Evolutionary conservation across 768 basidiomycete species (phyloP).

Genomic region (Tulasnella sp.): DNA sequence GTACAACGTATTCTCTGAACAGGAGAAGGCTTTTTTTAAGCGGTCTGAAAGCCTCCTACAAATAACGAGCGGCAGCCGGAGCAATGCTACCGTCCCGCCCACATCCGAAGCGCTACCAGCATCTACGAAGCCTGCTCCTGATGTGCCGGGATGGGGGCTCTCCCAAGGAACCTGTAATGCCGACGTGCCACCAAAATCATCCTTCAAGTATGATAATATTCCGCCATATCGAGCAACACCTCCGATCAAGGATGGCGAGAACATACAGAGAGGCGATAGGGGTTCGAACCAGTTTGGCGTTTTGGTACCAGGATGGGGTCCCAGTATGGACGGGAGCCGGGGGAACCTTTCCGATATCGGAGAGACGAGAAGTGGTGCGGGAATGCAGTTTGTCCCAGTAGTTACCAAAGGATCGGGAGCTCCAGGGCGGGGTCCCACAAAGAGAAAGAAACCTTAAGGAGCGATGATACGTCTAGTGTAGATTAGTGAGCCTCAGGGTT

Average conservation of each 20-base stretch:
- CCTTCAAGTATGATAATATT: background rate
- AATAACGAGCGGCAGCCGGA: background rate
- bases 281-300: background rate
- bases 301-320: background rate
- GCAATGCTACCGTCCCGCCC: background rate
- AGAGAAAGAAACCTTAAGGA: background rate
- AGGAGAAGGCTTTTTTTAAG: constrained; percentile 6
- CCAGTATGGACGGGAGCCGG: background rate
- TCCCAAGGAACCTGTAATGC: background rate
- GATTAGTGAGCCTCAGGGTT: no score
- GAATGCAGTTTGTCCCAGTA: constrained; percentile 8
- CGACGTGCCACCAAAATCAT: background rate
- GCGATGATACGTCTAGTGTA: background rate
- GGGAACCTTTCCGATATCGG: background rate
- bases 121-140: background rate
- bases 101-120: background rate
- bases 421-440: background rate
- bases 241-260: background rate
- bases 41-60: background rate
- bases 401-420: background rate
- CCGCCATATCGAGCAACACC: background rate
- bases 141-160: background rate
- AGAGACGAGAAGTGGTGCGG: background rate
- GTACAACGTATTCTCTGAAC: constrained; percentile 7
- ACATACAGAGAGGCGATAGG: background rate